Percentiles rank a stretch among this genome's conserved stretches.
Conservation (phyloP, 2,329 filamentous ascomycete species). For the Microsporum ferrugineum region DNA sequence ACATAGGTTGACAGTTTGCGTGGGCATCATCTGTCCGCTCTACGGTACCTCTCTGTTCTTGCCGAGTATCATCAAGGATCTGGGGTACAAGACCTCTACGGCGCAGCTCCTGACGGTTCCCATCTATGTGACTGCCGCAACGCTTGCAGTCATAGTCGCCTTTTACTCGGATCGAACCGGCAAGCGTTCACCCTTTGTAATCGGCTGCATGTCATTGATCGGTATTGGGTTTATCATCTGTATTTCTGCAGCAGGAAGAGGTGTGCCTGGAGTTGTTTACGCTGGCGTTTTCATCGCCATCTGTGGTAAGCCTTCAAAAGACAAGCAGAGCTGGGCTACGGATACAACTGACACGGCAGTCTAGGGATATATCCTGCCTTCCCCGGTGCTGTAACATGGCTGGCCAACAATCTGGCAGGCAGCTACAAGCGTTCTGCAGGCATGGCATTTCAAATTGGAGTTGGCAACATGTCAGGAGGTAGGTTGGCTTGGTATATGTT, state of each 20-base stretch:
- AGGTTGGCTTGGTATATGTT: not conserved
- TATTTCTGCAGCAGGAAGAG: constrained; percentile 24
- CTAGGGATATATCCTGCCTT: constrained; percentile 38
- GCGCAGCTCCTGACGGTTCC: constrained; percentile 33
- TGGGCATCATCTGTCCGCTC: constrained; percentile 32
- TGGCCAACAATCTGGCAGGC: constrained; percentile 48
- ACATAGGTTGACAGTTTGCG: constrained; percentile 25
- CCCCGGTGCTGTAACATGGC: constrained; percentile 43
- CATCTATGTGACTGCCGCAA: constrained; percentile 31
- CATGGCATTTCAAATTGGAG: constrained; percentile 53
- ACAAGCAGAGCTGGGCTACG: not conserved
- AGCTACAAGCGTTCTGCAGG: constrained; percentile 47
- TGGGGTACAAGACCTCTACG: constrained; percentile 30
- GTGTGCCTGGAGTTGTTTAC: constrained; percentile 35
- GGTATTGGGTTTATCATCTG: constrained; percentile 47
- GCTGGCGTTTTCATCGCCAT: constrained; percentile 39
- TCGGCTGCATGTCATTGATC: constrained; percentile 44
- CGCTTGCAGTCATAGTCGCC: constrained; percentile 35
- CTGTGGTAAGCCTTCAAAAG: constrained; percentile 23
- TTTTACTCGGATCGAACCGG: constrained; percentile 47
- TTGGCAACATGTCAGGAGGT: constrained; percentile 43
- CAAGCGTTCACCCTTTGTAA: constrained; percentile 45
- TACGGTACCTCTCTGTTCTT: constrained; percentile 33
- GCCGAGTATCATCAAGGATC: constrained; percentile 32
- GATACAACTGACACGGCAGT: constrained; percentile 1